Conservation (phyloP, 768 basidiomycete genomes). For the Boletus bicolor region DNA sequence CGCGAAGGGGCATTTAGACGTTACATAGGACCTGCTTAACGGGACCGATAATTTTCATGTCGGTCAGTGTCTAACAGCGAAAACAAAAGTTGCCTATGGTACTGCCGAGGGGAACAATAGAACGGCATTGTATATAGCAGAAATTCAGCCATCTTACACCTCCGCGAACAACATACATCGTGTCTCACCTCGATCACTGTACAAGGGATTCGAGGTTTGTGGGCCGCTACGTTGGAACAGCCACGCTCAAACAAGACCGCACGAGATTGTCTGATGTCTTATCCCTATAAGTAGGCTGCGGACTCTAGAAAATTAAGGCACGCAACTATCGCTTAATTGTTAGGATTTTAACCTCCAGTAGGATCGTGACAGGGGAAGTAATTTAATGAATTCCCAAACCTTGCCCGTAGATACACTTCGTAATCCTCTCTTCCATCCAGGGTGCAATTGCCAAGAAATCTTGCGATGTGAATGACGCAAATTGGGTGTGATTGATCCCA, state of each 20-base stretch:
- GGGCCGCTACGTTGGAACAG: constrained; percentile 7
- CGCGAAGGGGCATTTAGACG: constrained; percentile 1
- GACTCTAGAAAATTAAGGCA: constrained; percentile 6
- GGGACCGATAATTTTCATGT: constrained; percentile 6
- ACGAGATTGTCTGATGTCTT: not conserved
- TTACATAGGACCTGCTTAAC: constrained; percentile 3
- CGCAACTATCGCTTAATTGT: not conserved
- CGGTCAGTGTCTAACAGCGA: constrained; percentile 4
- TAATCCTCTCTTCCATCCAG: constrained; percentile 69
- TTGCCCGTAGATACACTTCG: constrained; percentile 63
- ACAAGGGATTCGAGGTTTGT: constrained; percentile 14
- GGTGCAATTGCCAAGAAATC: constrained; percentile 74
- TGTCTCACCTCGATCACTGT: constrained; percentile 34
- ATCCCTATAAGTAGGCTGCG: not conserved
- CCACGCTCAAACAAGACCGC: constrained; percentile 15
- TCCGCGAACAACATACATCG: constrained; percentile 15
- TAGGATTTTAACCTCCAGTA: not conserved
- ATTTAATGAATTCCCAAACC: constrained; percentile 56
- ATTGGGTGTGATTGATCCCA: constrained; percentile 52
- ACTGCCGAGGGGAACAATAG: constrained; percentile 26
- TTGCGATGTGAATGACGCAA: constrained; percentile 65
- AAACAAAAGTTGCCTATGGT: constrained; percentile 23
- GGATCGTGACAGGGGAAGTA: not conserved
- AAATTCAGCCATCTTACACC: constrained; percentile 6
- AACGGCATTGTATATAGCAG: not conserved